Evolutionary conservation across 2,329 filamentous ascomycete genomes (phyloP), one percentile per base, ranked within the genome.

Genomic region (Fusarium coffeatum): DNA sequence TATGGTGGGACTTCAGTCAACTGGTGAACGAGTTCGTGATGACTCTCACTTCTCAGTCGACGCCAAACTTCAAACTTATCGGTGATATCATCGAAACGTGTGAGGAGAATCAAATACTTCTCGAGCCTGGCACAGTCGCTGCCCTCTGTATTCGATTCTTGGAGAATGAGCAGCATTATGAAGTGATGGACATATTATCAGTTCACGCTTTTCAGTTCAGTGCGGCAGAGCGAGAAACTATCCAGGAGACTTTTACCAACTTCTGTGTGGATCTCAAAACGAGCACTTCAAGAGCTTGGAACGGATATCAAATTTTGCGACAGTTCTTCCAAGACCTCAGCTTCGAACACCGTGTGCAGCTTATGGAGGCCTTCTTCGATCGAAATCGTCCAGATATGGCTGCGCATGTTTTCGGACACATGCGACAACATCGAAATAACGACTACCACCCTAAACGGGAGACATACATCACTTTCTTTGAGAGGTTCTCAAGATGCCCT

Each of bases 341-440:
- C n/a, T 84, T 89, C 8, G 82, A 85, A 4, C 84, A 87, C 51
- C 91, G 95, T 12, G 89, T 90, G 16, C 80, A 85, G 27, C 84
- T 98, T 46, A 97, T 99, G 92, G 86, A 90, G 23, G 84, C 87
- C 23, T 98, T 98, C 80, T 97, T 97, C 76, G 82, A 85, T 10
- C 90, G 93, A 41, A 86, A 88, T 28, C 89, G 94, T 13, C 86
- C 93, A 15, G 94, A 98, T 75, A 94, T 98, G 87, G 94, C 93
- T 5, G 89, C 89, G 48, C 86, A 94, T 66, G 89, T 97, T 34
- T 98, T 99, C 79, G 92, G 92, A 16, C 93, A 98, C 78, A 98
- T 98, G 94, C 92, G 94, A n/a, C 87, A 91, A 53, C 90, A 94
- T 69, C 84, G 86, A 25, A 88, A 90, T 60, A 81, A 82, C 5